Evolutionary conservation across 1,284 basidiomycete species (phyloP).

Genomic region (Cryptococcus floricola): DNA sequence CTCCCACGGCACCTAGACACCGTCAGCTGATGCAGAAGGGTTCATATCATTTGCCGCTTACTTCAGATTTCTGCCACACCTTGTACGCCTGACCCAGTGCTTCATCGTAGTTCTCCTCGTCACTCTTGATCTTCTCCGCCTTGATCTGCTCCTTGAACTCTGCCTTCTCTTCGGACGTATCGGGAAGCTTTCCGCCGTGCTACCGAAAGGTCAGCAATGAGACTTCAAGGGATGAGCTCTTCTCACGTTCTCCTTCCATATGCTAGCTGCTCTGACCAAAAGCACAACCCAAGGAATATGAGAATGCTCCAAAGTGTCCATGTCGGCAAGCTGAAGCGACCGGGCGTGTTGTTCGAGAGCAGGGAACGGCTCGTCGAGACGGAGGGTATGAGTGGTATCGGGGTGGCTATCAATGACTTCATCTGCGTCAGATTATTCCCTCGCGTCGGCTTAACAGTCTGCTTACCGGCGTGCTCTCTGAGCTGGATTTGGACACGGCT

Average conservation of each 20-base stretch:
- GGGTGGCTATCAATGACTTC: conserved; percentile 90
- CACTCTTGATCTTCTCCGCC: conserved; percentile 56
- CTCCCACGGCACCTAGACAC: conserved; percentile 60
- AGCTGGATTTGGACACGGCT: conserved; percentile 85
- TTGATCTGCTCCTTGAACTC: conserved; percentile 63
- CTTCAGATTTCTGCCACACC: conserved; percentile 63
- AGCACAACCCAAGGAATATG: conserved; percentile 85
- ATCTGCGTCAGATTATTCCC: neutral
- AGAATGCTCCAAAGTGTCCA: conserved; percentile 80
- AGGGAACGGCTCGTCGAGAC: conserved; percentile 85
- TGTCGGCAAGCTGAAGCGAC: conserved; percentile 64
- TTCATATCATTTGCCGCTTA: conserved; percentile 17
- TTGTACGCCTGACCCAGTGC: conserved; percentile 76
- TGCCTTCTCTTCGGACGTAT: conserved; percentile 63
- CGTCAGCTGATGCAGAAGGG: neutral
- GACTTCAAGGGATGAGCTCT: neutral
- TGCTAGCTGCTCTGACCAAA: conserved; percentile 72
- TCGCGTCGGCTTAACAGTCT: neutral
- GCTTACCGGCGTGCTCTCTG: conserved; percentile 74
- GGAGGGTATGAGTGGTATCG: conserved; percentile 73
- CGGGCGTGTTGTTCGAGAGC: conserved; percentile 67
- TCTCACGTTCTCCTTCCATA: conserved; percentile 62
- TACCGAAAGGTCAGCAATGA: conserved; percentile 6
- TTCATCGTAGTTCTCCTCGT: conserved; percentile 97
- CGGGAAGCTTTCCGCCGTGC: conserved; percentile 29